Evolutionary conservation across 495 filamentous ascomycete genomes (phyloP).

Genomic region (Clavariopsis aquatica): DNA sequence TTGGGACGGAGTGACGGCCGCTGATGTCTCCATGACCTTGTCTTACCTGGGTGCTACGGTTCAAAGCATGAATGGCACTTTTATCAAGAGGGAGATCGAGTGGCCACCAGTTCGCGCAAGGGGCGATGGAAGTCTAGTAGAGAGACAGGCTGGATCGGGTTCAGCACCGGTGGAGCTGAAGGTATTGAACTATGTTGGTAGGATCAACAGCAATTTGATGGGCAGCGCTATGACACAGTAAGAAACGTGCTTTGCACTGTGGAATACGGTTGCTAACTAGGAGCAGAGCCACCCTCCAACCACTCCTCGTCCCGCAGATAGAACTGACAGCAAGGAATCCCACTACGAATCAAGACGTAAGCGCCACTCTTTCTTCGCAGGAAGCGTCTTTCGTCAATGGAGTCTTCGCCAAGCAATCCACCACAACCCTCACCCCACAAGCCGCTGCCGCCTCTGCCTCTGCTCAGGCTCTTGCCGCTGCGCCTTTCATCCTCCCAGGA

Average conservation of each 20-base stretch:
- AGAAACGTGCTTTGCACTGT: constrained; percentile 4
- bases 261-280: constrained; percentile 7
- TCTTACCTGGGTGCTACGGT: constrained; percentile 63
- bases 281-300: constrained; percentile 51
- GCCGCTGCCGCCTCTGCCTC: constrained; percentile 45
- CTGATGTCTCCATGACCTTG: constrained; percentile 60
- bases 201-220: constrained; percentile 41
- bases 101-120: constrained; percentile 33
- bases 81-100: constrained; percentile 23
- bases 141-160: constrained; percentile 16
- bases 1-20: constrained; percentile 58
- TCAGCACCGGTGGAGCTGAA: constrained; percentile 25
- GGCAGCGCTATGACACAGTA: constrained; percentile 40
- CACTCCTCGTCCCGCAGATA: constrained; percentile 64
- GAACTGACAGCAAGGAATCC: constrained; percentile 56
- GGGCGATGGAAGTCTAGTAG: constrained; percentile 20
- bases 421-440: constrained; percentile 43
- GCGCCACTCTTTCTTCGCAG: constrained; percentile 62
- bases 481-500: constrained; percentile 64
- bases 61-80: constrained; percentile 30
- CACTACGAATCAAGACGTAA: constrained; percentile 49
- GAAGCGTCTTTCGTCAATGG: constrained; percentile 70
- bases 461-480: constrained; percentile 35
- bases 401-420: constrained; percentile 58
- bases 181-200: constrained; percentile 40